Conservation (phyloP, 306 rosid genomes). For the Corylus avellana region DNA sequence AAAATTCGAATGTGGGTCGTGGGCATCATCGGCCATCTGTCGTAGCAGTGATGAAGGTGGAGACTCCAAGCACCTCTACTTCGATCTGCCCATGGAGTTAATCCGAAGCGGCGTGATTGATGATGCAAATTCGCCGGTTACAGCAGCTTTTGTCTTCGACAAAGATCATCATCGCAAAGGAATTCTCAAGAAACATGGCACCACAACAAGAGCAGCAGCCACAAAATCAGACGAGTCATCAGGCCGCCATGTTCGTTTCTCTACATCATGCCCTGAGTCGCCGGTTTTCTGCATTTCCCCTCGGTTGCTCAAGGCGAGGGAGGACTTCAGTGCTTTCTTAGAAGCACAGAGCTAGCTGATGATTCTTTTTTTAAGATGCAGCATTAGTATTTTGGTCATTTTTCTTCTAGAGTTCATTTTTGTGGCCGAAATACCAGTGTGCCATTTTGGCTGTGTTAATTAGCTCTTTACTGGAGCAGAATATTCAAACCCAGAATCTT, state of each 20-base stretch:
- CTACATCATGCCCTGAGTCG: constrained; percentile 49
- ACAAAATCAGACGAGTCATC: constrained; percentile 55
- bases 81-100: constrained; percentile 78
- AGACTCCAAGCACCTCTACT: constrained; percentile 51
- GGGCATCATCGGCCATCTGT: constrained; percentile 72
- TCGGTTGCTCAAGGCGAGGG: constrained; percentile 65
- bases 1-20: constrained; percentile 89
- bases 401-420: neutral
- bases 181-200: constrained; percentile 59
- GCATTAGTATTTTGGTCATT: neutral
- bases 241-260: constrained; percentile 60
- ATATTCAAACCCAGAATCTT: too few species aligned
- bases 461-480: neutral
- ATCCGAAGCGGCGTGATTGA: constrained; percentile 40
- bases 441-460: neutral
- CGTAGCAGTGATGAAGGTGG: constrained; percentile 35
- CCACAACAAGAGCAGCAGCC: constrained; percentile 29
- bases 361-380: neutral
- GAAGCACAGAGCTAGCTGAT: constrained; percentile 52
- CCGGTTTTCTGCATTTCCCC: constrained; percentile 65
- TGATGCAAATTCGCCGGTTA: constrained; percentile 53
- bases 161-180: constrained; percentile 52
- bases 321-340: constrained; percentile 70
- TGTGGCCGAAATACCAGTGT: neutral
- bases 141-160: constrained; percentile 49